Evolutionary conservation across 202 grass and related monocot species (phyloP).

Genomic region (Brachypodium distachyon): DNA sequence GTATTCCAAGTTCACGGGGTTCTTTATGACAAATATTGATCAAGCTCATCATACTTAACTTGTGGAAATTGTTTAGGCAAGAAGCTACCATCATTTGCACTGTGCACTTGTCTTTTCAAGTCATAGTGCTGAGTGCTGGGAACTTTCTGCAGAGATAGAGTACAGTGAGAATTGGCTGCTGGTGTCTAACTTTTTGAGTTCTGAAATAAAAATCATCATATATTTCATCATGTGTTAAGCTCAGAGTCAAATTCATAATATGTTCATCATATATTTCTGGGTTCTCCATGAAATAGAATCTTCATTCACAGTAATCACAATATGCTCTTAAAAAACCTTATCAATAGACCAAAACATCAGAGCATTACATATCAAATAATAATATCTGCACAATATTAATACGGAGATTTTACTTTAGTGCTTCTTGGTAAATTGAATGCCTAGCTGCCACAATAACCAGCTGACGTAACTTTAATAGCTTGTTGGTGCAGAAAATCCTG

Average conservation of each 20-base stretch:
- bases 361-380: background rate
- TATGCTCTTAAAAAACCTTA: background rate
- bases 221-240: background rate
- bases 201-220: background rate
- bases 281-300: background rate
- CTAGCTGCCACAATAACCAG: background rate
- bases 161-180: background rate
- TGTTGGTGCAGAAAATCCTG: conserved; percentile 93
- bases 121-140: background rate
- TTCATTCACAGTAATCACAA: background rate
- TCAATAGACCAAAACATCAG: background rate
- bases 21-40: background rate
- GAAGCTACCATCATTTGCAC: background rate
- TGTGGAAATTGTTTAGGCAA: too few species aligned
- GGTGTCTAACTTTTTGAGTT: background rate
- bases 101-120: background rate
- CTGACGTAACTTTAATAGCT: conserved; percentile 66
- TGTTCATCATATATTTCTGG: background rate
- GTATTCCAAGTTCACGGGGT: background rate
- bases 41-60: too few species aligned
- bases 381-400: background rate
- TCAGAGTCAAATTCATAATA: background rate
- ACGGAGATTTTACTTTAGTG: background rate
- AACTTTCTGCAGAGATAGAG: background rate
- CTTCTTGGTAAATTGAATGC: background rate